Evolutionary conservation across 2,329 filamentous ascomycete species (phyloP).

Genomic region (Penicillium brasilianum): DNA sequence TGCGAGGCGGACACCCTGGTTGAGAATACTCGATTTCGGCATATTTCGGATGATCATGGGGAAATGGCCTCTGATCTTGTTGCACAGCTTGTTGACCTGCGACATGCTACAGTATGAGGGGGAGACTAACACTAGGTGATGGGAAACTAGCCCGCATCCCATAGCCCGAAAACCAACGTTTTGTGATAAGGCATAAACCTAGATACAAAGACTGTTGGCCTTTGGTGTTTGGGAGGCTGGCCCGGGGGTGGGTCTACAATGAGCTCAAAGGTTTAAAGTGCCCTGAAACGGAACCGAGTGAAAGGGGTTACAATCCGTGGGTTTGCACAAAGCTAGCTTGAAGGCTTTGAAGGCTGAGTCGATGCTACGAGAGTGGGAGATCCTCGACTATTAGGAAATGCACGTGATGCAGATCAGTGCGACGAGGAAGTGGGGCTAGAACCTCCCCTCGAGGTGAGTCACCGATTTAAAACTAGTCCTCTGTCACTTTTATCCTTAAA

Average conservation of each 20-base stretch:
- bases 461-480: slow-evolving; percentile 3
- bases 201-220: not conserved
- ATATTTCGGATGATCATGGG: not conserved
- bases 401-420: not conserved
- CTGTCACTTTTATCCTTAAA: slow-evolving; percentile 1
- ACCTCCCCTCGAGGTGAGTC: slow-evolving; percentile 3
- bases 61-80: not conserved
- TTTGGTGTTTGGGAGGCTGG: not conserved
- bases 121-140: not conserved
- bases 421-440: slow-evolving; percentile 2
- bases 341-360: slow-evolving; percentile 3
- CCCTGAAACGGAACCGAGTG: too few species aligned
- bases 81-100: not conserved
- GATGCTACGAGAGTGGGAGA: not conserved
- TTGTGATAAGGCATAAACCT: not conserved
- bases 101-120: not conserved
- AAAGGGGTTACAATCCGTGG: too few species aligned
- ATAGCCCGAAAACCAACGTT: not conserved
- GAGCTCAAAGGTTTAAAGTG: too few species aligned
- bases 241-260: not conserved
- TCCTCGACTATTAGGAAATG: slow-evolving; percentile 6
- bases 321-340: too few species aligned
- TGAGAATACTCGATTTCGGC: not conserved
- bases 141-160: not conserved
- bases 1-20: not conserved